Evolutionary conservation across 2,329 filamentous ascomycete genomes (phyloP).

Genomic region (Teratosphaeria viscida): DNA sequence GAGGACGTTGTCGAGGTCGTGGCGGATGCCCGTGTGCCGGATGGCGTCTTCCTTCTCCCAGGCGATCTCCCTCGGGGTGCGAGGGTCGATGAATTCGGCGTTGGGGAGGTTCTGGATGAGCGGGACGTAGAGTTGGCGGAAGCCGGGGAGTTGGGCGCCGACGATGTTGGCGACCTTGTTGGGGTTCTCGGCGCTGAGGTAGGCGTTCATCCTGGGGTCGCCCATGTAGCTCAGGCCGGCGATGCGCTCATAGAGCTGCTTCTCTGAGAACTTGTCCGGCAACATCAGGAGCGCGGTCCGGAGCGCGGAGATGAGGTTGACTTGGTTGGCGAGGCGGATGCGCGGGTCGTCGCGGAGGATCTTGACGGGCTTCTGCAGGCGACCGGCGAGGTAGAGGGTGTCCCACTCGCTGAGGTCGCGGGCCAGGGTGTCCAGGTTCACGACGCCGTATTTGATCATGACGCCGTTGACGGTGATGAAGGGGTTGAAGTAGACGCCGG

Average conservation of each 20-base stretch:
- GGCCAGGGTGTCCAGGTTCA: constrained; percentile 83
- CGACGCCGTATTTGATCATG: constrained; percentile 95
- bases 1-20: constrained; percentile 43
- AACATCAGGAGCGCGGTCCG: constrained; percentile 82
- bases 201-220: constrained; percentile 77
- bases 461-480: constrained; percentile 91
- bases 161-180: constrained; percentile 93
- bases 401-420: constrained; percentile 83
- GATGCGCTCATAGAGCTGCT: constrained; percentile 80
- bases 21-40: constrained; percentile 22
- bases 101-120: constrained; percentile 87
- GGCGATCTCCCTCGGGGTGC: constrained; percentile 37
- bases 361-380: constrained; percentile 94
- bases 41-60: constrained; percentile 31
- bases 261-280: constrained; percentile 73
- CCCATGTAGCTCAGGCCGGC: constrained; percentile 88
- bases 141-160: constrained; percentile 78
- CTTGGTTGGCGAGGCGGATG: constrained; percentile 87
- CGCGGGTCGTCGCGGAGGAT: constrained; percentile 88
- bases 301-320: constrained; percentile 85
- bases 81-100: constrained; percentile 60
- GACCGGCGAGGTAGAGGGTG: constrained; percentile 89
- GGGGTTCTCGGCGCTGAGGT: constrained; percentile 66
- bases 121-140: constrained; percentile 81
- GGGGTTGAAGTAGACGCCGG: constrained; percentile 95